Evolutionary conservation across 2,329 filamentous ascomycete species (phyloP), one percentile per base, ranked within the genome.

Genomic region (Apiospora aurea): DNA sequence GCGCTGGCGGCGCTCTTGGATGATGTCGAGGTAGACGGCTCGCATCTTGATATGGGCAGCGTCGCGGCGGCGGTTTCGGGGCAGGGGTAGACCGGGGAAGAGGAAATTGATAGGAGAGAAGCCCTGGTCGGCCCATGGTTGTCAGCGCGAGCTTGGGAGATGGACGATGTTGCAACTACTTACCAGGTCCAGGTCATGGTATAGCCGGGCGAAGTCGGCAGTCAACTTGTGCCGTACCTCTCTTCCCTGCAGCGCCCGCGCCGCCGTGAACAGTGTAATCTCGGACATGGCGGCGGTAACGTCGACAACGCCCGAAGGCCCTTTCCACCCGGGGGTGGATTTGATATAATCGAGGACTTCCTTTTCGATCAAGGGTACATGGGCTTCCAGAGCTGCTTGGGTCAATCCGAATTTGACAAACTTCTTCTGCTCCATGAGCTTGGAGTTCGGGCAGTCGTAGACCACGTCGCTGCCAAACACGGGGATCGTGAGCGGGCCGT

Each of bases 371-470:
- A 94, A 84, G 67, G 86, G 89, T 64, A 95, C 93, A 80, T 96
- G 93, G 26, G 81, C 80, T 72, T 84, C 87, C 76, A 93, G 88
- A 2, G 91, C 89, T 44, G 89, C 87, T 72, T 89, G 87, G 1
- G 91, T 93, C 43, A 93, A 87, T 61, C 91, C 91, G 75, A 90
- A 90, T 80, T 93, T 93, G 86, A 93, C 89, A 76, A 93, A 93
- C 85, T 93, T 94, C 86, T 95, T 96, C 83, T 96, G 94, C 83
- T 96, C 93, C 93, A 96, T 95, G 74, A 96, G 87, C 82, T 95
- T 95, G 67, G 92, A 86, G 81, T 95, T 95, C 64, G 93, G 92
- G 81, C 93, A 95, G 82, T 95, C 93, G 81, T 95, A 96, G 69
- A 95, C 91, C 57, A 96, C 92, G 82, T 93, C 91, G 80, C 88